Conservation (phyloP, 1,284 basidiomycete species). For the Cryptococcus sp. region DNA sequence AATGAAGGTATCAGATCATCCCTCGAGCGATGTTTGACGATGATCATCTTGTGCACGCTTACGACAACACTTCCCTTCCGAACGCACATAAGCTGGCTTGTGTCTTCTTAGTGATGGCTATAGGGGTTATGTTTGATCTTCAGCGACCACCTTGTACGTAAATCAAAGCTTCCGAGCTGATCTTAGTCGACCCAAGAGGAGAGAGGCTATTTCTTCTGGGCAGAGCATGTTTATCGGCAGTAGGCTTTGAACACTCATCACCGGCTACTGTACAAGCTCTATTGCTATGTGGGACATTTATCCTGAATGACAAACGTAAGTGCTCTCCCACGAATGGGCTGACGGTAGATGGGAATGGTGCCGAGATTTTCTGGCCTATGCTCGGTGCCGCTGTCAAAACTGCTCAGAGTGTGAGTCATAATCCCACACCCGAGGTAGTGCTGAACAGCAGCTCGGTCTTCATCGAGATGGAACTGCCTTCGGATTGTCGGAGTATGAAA, state of each 20-base stretch:
- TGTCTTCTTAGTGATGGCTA: slow-evolving; percentile 45
- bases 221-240: slow-evolving; percentile 35
- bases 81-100: slow-evolving; percentile 46
- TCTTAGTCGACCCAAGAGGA: slow-evolving; percentile 32
- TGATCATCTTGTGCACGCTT: slow-evolving; percentile 42
- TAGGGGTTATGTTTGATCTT: slow-evolving; percentile 46
- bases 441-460: slow-evolving; percentile 36
- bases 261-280: slow-evolving; percentile 45
- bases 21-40: slow-evolving; percentile 37
- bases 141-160: slow-evolving; percentile 37
- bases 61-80: slow-evolving; percentile 25
- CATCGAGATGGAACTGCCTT: slow-evolving; percentile 45
- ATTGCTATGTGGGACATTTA: slow-evolving; percentile 42
- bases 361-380: slow-evolving; percentile 47
- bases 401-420: slow-evolving; percentile 33
- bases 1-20: slow-evolving; percentile 35
- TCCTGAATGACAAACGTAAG: slow-evolving; percentile 42
- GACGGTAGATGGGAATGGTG: slow-evolving; percentile 34
- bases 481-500: slow-evolving; percentile 39
- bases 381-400: slow-evolving; percentile 41
- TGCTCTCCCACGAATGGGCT: not conserved
- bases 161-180: not conserved
- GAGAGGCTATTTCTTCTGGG: slow-evolving; percentile 40
- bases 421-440: not conserved
- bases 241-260: slow-evolving; percentile 38